Base-by-base conservation (phyloP, 352 stramenopile genomes). In the Phytophthora nicotianae region DNA sequence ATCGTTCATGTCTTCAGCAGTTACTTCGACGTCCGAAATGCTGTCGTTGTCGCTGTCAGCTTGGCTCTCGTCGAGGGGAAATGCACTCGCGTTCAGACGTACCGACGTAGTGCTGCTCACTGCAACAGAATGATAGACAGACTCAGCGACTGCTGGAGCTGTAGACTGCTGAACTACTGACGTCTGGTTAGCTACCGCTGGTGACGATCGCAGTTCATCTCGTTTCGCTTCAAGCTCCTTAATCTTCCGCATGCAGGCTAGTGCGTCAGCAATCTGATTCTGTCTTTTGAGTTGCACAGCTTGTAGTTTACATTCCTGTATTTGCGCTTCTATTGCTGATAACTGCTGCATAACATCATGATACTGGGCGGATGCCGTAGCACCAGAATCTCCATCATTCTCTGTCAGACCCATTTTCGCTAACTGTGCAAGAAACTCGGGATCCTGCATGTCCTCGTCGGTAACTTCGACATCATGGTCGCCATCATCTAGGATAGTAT, bases 361-460 rank as follows among this genome's bases (percentile, higher is more conserved):
- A 51, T 57, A 19, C n/a, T 20, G 20, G 10, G n/a, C 14, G 41
- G 23, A 17, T 42, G 29, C 38, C 11, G 5, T 16, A 41, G 24
- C 32, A 41, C 5, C 37, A 32, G 17, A 35, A 3, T 35, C 37
- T 9, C 17, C 37, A 14, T 26, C n/a, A 47, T 75, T 26, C 2
- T 65, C 53, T 7, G 59, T 60, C 29, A 88, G 59, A 9, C 83
- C 79, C 50, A 91, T 70, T 14, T 53, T 57, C 14, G 70, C 72
- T 11, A 94, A 57, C 57, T 92, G 78, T 16, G 83, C 70, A 24
- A 90, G 61, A 62, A 79, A 90, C 27, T 84, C 79, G 2, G 85
- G 85, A 40, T 94, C 70, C 24, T 80, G 45, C 81, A 94, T 89
- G 40, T 94, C 85, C 35, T 90, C 81, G 16, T 92, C 85, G 16